These are phyloP conservation scores for Suillus spraguei DNA, from an alignment of 768 basidiomycete species.

Conservation along the genomic window DNA sequence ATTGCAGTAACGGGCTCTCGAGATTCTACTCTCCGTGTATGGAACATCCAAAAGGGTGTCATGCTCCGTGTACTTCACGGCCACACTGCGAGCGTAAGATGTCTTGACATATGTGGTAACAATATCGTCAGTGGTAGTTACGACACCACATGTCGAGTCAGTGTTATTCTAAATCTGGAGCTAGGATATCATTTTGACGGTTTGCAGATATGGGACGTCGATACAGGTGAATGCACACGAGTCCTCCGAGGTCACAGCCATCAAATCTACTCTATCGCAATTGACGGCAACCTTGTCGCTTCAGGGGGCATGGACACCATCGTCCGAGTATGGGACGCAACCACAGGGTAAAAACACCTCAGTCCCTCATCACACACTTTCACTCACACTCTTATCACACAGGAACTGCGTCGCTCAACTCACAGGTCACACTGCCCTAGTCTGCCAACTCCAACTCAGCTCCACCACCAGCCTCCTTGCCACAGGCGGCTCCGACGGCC, in stretches of 20 bases:
- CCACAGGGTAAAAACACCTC: conserved; percentile 60
- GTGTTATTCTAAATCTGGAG: conserved; percentile 24
- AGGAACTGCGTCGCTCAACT: conserved; percentile 84
- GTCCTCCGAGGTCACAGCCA: conserved; percentile 82
- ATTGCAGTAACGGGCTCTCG: conserved; percentile 90
- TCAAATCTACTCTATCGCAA: conserved; percentile 90
- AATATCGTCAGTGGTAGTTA: conserved; percentile 92
- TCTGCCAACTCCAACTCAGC: conserved; percentile 86
- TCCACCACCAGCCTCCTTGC: conserved; percentile 58
- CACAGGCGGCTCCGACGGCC: conserved; percentile 89
- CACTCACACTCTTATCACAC: conserved; percentile 4
- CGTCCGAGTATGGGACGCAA: conserved; percentile 87
- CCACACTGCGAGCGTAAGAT: conserved; percentile 81
- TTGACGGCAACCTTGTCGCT: conserved; percentile 80
- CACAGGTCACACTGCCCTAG: conserved; percentile 90
- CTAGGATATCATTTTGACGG: conserved; percentile 3
- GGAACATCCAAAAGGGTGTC: conserved; percentile 87
- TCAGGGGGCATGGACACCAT: conserved; percentile 95
- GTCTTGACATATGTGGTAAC: conserved; percentile 85
- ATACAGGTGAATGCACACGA: conserved; percentile 85
- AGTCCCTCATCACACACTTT: not conserved
- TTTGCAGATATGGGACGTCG: conserved; percentile 82
- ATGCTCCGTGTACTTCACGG: conserved; percentile 69
- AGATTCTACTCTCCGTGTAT: conserved; percentile 84
- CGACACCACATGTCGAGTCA: conserved; percentile 82